Evolutionary conservation across 106 monocot species (phyloP).

Genomic region (Acanthochlamys bracteata): DNA sequence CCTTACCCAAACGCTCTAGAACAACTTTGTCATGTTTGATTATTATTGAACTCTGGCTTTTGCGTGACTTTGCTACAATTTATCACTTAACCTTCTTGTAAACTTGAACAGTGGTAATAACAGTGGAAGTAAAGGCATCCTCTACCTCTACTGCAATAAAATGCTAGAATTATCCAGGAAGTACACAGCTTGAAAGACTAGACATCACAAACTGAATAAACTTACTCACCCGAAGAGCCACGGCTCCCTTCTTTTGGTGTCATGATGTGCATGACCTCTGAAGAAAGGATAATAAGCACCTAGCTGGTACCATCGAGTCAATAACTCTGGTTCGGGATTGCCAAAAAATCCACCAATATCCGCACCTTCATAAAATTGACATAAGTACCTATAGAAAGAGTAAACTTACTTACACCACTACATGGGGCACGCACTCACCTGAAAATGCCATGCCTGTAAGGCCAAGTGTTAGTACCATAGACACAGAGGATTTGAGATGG

Average conservation of each 20-base stretch:
- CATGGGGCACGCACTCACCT: conserved; percentile 35
- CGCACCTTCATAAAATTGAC: conserved; percentile 54
- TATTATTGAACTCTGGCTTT: no score
- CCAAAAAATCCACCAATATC: conserved; percentile 99
- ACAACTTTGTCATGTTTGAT: no score
- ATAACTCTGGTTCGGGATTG: conserved; percentile 77
- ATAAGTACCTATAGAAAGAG: not conserved
- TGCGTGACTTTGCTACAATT: no score
- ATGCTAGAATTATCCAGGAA: no score
- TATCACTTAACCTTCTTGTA: no score
- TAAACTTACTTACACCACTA: not conserved
- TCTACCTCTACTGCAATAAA: no score
- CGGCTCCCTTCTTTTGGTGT: conserved; percentile 93
- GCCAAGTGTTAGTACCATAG: conserved; percentile 89
- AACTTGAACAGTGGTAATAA: no score
- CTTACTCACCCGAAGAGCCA: conserved; percentile 99
- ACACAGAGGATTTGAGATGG: conserved; percentile 85
- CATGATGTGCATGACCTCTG: conserved; percentile 97
- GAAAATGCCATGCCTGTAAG: conserved; percentile 88
- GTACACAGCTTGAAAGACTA: not conserved
- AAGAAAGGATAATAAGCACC: conserved; percentile 99
- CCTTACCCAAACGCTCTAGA: no score
- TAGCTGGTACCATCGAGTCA: conserved; percentile 93
- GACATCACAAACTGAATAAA: not conserved
- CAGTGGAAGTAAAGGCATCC: no score